Conservation (phyloP, 2,329 filamentous ascomycete species). For the Talaromyces sp. region DNA sequence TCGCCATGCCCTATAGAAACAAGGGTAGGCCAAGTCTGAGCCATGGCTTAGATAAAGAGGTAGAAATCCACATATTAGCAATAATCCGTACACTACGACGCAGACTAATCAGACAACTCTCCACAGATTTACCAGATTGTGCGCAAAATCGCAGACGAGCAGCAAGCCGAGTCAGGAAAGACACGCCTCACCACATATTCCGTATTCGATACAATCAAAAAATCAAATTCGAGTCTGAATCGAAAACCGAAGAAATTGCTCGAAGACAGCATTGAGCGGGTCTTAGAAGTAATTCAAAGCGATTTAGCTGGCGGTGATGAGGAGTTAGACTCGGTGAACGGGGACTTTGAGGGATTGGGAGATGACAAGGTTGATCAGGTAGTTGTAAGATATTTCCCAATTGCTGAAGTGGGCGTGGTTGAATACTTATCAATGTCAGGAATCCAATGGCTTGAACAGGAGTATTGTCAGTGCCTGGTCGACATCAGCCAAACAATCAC, state of each 20-base stretch:
- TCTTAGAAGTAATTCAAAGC: conserved; percentile 67
- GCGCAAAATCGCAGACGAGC: conserved; percentile 69
- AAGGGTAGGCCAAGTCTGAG: conserved; percentile 49
- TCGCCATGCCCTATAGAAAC: conserved; percentile 37
- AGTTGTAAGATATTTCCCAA: background rate
- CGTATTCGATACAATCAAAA: conserved; percentile 76
- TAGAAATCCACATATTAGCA: conserved; percentile 24
- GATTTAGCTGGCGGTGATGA: conserved; percentile 59
- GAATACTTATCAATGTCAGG: conserved; percentile 29
- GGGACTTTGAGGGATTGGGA: conserved; percentile 51
- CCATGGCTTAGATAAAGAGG: conserved; percentile 62
- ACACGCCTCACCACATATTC: conserved; percentile 56
- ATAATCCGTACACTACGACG: background rate
- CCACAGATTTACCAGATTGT: conserved; percentile 70
- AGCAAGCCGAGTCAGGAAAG: conserved; percentile 48
- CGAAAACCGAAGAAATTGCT: conserved; percentile 76
- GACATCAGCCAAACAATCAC: conserved; percentile 32
- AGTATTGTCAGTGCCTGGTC: conserved; percentile 61
- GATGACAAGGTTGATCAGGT: conserved; percentile 33
- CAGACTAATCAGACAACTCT: conserved; percentile 16
- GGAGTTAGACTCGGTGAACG: conserved; percentile 49
- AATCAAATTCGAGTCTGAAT: conserved; percentile 81
- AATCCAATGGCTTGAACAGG: conserved; percentile 63
- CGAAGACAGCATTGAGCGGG: conserved; percentile 81
- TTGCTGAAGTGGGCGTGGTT: conserved; percentile 17